Base-by-base conservation (phyloP, 768 basidiomycete species). In the Macrolepiota fuliginosa region DNA sequence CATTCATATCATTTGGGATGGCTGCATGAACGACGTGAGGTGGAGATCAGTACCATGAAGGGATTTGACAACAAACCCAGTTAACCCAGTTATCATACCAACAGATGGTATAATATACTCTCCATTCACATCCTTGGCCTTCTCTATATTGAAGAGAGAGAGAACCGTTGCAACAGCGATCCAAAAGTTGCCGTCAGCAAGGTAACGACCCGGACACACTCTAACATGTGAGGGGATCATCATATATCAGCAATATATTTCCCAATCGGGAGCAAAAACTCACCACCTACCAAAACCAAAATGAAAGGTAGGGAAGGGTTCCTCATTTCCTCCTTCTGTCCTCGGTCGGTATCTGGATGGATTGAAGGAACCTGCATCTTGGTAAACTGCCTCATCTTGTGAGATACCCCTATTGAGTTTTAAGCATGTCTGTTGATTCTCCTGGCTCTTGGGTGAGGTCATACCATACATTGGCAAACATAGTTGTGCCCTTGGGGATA, bases 391-490 rank as follows among this genome's bases (percentile, higher is more conserved):
- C 47, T 84, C 80, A 63, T 88, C 77, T 4, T 77, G 81, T 12
- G 79, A 73, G 54, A 78, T 78, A 0, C 76, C 73, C 76, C 84
- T 85, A 58, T 3, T 9, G 47, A 29, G n/a, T 46, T 35, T 49
- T 56, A 12, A n/a, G n/a, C 27, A 19, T 6, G 42, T 6, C 11
- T 4, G 12, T n/a, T n/a, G n/a, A n/a, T n/a, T n/a, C n/a, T n/a
- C n/a, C n/a, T n/a, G 37, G 37, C n/a, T n/a, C n/a, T n/a, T n/a
- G n/a, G n/a, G n/a, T n/a, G 15, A 15, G 45, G 35, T 58, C 71
- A 52, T 63, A 77, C 87, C 86, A 88, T 53, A 86, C 81, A 67
- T 90, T 90, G 11, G 79, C 81, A 63, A 88, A 84, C 19, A 88
- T 69, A 62, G 86, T 68, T 2, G 87, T 79, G 4, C 88, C 88